Percentiles rank a stretch among this genome's conserved stretches.
Evolutionary conservation across 228 moss, liverwort and hornwort species (phyloP).

Genomic region (Sphagnum magellanicum): DNA sequence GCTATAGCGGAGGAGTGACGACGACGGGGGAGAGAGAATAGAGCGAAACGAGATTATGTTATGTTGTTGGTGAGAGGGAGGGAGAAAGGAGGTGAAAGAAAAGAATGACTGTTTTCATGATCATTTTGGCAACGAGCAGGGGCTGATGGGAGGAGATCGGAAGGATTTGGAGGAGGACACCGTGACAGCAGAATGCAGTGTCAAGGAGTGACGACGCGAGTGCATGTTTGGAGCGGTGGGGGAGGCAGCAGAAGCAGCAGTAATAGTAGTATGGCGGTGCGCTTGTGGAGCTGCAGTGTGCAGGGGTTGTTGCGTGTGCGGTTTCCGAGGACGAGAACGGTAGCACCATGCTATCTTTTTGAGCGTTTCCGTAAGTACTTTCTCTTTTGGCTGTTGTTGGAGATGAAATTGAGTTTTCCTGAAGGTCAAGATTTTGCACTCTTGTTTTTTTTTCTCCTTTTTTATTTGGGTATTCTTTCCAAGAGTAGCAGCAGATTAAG

Average conservation of each 20-base stretch:
- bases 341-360: constrained; percentile 16
- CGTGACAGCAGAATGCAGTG: constrained; percentile 10
- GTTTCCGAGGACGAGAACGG: constrained; percentile 11
- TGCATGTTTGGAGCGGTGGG: constrained; percentile 3
- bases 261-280: constrained; percentile 27
- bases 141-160: constrained; percentile 2
- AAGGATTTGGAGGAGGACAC: constrained; percentile 7
- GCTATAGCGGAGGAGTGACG: too few species aligned
- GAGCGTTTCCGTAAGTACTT: constrained; percentile 28
- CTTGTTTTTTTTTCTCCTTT: not conserved
- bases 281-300: constrained; percentile 34
- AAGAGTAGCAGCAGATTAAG: not conserved
- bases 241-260: constrained; percentile 1
- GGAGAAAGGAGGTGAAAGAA: too few species aligned
- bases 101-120: too few species aligned
- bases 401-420: too few species aligned
- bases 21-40: too few species aligned
- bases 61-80: too few species aligned
- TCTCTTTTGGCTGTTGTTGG: too few species aligned
- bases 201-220: constrained; percentile 2
- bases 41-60: too few species aligned
- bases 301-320: constrained; percentile 26
- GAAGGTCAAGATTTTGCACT: not conserved
- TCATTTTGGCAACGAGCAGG: too few species aligned
- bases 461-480: not conserved